These are phyloP conservation scores for Pseudogymnoascus destructans DNA, from an alignment of 2,329 filamentous ascomycete genomes.

Conservation along the genomic window DNA sequence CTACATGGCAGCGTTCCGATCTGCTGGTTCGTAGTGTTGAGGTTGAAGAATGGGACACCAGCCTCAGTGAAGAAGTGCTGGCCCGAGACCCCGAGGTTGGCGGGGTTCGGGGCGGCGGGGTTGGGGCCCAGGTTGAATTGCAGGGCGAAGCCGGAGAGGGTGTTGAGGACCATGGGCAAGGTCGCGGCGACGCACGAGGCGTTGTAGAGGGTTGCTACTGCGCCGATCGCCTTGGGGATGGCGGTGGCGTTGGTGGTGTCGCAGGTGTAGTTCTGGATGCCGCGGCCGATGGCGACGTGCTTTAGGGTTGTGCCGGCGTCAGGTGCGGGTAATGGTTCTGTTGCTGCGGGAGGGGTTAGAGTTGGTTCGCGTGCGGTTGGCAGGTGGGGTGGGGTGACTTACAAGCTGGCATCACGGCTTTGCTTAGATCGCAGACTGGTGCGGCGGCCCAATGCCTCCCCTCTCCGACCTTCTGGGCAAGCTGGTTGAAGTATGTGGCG, in stretches of 20 bases:
- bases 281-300: conserved; percentile 76
- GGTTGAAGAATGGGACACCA: conserved; percentile 67
- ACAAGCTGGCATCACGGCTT: conserved; percentile 39
- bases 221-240: conserved; percentile 54
- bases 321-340: conserved; percentile 47
- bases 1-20: conserved; percentile 49
- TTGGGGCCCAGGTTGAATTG: conserved; percentile 43
- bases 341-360: conserved; percentile 30
- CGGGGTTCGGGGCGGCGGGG: conserved; percentile 35
- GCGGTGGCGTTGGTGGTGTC: conserved; percentile 44
- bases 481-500: conserved; percentile 47
- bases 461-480: conserved; percentile 41
- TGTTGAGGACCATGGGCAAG: conserved; percentile 51
- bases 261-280: conserved; percentile 93
- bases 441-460: conserved; percentile 31
- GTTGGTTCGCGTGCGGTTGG: conserved; percentile 9
- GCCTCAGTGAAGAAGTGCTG: conserved; percentile 67
- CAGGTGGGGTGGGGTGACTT: conserved; percentile 20
- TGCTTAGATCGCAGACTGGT: conserved; percentile 41
- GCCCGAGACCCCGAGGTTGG: conserved; percentile 53
- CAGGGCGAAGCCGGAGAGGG: conserved; percentile 55
- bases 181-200: conserved; percentile 64
- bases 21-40: conserved; percentile 43
- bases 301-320: conserved; percentile 48
- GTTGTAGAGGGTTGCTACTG: conserved; percentile 77